Percentiles rank a stretch among this genome's conserved stretches.
Evolutionary conservation across 2,329 filamentous ascomycete genomes (phyloP).

Genomic region (Pseudopithomyces chartarum): DNA sequence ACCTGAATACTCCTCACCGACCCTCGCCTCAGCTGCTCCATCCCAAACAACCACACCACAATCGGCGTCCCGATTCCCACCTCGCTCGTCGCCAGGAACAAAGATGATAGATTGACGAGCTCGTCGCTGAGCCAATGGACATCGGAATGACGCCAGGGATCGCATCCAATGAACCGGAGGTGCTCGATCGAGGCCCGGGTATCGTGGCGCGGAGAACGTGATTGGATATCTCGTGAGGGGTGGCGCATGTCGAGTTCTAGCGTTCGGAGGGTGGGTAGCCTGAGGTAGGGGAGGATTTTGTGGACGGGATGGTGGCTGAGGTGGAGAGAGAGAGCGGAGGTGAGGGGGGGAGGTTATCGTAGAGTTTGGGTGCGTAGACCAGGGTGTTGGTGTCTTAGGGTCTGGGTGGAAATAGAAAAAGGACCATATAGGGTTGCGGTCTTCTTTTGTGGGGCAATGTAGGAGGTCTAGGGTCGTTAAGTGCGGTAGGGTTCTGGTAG

Average conservation of each 20-base stretch:
- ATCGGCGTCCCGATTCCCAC: neutral
- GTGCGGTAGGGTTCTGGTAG: too few relatives aligned
- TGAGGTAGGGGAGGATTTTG: neutral
- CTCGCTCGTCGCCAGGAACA: neutral
- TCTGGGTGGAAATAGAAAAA: too few relatives aligned
- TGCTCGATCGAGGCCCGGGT: neutral
- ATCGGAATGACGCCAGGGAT: neutral
- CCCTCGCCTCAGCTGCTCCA: neutral
- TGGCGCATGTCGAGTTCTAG: conserved; percentile 1
- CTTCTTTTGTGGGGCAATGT: too few relatives aligned
- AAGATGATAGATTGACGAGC: neutral
- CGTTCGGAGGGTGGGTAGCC: neutral
- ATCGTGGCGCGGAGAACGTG: neutral
- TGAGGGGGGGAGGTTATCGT: too few relatives aligned
- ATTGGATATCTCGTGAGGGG: neutral
- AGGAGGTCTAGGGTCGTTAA: too few relatives aligned
- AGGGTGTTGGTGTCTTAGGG: too few relatives aligned
- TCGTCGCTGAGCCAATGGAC: neutral
- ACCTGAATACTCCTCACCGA: too few relatives aligned
- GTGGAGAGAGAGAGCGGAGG: neutral
- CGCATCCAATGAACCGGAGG: neutral
- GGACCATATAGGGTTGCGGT: too few relatives aligned
- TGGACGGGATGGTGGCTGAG: neutral
- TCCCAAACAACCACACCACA: neutral
- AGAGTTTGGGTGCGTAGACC: too few relatives aligned